A percentile compares a stretch with the other conserved stretches of the same genome.
phyloP scores from a whole-genome alignment of 2,329 filamentous ascomycete species.

The Didymella exigua region DNA sequence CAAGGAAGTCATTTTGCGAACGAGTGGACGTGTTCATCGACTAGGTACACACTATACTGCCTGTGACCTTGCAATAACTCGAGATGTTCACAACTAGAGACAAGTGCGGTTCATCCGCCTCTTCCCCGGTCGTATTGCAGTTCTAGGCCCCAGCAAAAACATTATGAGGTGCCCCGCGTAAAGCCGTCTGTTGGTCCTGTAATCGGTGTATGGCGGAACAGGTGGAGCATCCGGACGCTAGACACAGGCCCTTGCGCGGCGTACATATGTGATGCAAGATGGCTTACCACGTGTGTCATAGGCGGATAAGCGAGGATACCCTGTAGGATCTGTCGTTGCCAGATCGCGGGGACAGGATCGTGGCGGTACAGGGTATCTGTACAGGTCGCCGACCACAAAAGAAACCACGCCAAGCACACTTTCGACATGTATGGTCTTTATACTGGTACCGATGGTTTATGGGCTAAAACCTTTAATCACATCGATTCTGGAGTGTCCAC shows the following conservation, averaged over 20 bases:
- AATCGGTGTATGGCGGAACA: conserved; percentile 14
- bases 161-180: not conserved
- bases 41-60: conserved; percentile 10
- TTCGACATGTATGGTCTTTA: not conserved
- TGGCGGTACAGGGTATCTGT: conserved; percentile 18
- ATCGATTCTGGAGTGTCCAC: not conserved
- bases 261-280: conserved; percentile 4
- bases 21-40: conserved; percentile 5
- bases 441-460: not conserved
- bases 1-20: conserved; percentile 5
- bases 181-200: conserved; percentile 8
- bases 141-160: conserved; percentile 21
- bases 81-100: conserved; percentile 5
- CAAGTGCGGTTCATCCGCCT: conserved; percentile 15
- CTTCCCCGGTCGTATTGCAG: conserved; percentile 13
- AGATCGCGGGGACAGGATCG: conserved; percentile 21
- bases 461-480: not conserved
- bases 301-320: conserved; percentile 13
- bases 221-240: conserved; percentile 8
- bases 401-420: conserved; percentile 9
- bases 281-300: conserved; percentile 19
- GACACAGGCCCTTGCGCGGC: conserved; percentile 11
- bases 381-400: conserved; percentile 16
- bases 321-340: conserved; percentile 16
- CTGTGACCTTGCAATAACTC: conserved; percentile 8